Base-by-base conservation (phyloP, 768 basidiomycete species). In the Hydnomerulius pinastri region DNA sequence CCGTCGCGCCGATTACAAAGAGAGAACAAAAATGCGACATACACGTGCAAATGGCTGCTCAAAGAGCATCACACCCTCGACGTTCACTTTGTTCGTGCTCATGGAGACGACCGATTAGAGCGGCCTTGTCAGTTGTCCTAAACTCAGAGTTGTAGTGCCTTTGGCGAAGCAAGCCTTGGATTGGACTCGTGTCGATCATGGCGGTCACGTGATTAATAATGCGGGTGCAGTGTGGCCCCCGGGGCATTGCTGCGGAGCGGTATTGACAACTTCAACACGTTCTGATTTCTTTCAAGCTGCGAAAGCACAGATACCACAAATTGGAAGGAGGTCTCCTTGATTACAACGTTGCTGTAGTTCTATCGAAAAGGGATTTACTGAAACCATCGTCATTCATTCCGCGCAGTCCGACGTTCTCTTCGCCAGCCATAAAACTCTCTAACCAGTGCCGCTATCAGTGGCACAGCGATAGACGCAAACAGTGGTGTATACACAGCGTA, bases 401-500 rank as follows among this genome's bases (percentile, higher is more conserved):
- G 39, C 15, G 37, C 50, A 24, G 43, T 28, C 41, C 33, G 59
- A 38, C 48, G 51, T 25, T 58, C 65, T 28, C 44, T 55, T 50
- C 73, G 73, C 87, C 88, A 92, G 0, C 78, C 80, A 33, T 74
- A 62, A n/a, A 89, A 44, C 67, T 96, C 94, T 63, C 83, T 79
- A 20, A 91, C 55, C 10, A 87, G 75, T 1, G 90, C 83, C 3
- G 90, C 84, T 9, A 93, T 51, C 46, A 98, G 67, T 5, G 95
- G 94, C 24, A 95, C 86, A 3, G 90, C 77, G 6, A 93, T 80
- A 41, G 92, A 94, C 2, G 92, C 96, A 66, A 99, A 98, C 28
- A 99, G 70, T 0, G 97, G 96, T 0, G 92, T 87, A 67, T 98
- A 98, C 8, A 99, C 92, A 2, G 95, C 95, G 66, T 93, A 95